phyloP scores from a whole-genome alignment of 805 yeast species.

The Candida incommunis region DNA sequence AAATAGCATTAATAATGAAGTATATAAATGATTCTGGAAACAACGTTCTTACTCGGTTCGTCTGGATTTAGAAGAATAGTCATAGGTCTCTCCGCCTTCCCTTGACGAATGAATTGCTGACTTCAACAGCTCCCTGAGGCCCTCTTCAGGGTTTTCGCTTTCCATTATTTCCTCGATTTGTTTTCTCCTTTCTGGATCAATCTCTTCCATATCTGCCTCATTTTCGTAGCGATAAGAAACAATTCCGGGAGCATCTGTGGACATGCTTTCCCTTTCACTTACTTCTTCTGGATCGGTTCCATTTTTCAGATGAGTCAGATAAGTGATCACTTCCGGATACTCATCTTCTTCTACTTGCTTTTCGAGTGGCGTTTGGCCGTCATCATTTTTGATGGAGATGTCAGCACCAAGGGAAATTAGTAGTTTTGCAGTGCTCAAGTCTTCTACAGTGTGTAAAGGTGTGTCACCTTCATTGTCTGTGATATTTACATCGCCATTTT shows the following conservation, averaged over 20 bases:
- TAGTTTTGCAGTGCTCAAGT: conserved; percentile 43
- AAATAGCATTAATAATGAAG: not conserved
- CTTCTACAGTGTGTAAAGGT: conserved; percentile 85
- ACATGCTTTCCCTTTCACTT: conserved; percentile 17
- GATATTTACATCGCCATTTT: conserved; percentile 71
- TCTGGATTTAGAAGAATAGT: not conserved
- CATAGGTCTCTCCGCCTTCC: not conserved
- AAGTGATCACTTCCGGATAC: conserved; percentile 60
- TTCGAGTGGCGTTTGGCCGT: conserved; percentile 60
- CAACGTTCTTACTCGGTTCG: too few relatives aligned
- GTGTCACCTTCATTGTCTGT: conserved; percentile 88
- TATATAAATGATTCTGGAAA: too few relatives aligned
- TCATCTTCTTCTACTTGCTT: conserved; percentile 78
- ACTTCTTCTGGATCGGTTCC: conserved; percentile 9
- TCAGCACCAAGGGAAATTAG: conserved; percentile 60
- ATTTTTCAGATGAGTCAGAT: conserved; percentile 35
- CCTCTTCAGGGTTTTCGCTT: conserved; percentile 73
- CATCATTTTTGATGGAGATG: conserved; percentile 45
- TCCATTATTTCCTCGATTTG: conserved; percentile 56
- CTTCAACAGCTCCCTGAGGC: conserved; percentile 50
- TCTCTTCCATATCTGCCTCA: conserved; percentile 26
- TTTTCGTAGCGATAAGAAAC: conserved; percentile 12
- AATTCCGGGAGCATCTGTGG: conserved; percentile 14
- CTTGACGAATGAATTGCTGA: conserved; percentile 36
- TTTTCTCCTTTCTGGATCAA: conserved; percentile 41